A percentile compares a stretch with the other conserved stretches of the same genome.
phyloP scores from a whole-genome alignment of 768 basidiomycete species.

The Xerocomellus amylosporus region DNA sequence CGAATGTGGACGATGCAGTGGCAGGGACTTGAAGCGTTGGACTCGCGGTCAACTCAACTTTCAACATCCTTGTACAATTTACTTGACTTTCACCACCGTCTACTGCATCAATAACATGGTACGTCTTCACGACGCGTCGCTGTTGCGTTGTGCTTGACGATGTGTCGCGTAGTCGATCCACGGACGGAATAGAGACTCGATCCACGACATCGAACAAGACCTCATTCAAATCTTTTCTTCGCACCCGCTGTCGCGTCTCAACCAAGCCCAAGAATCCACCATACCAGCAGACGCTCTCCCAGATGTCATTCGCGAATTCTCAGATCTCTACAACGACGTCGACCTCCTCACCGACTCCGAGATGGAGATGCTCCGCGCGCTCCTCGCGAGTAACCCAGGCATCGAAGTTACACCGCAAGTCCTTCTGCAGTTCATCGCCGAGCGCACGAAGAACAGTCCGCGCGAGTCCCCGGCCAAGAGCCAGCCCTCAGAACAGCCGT shows the following conservation, averaged over 20 bases:
- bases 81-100: background rate
- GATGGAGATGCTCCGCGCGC: conserved; percentile 52
- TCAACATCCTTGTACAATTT: conserved; percentile 8
- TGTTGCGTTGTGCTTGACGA: conserved; percentile 1
- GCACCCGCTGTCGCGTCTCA: conserved; percentile 58
- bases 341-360: conserved; percentile 68
- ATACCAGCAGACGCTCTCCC: conserved; percentile 72
- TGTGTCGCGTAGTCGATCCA: conserved; percentile 28
- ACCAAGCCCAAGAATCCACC: conserved; percentile 57
- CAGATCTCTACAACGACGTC: conserved; percentile 53
- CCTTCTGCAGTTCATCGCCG: conserved; percentile 62
- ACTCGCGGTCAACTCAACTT: conserved; percentile 3
- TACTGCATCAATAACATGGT: conserved; percentile 23
- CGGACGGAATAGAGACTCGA: conserved; percentile 67
- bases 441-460: conserved; percentile 45
- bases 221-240: conserved; percentile 64
- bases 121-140: conserved; percentile 15
- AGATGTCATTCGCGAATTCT: conserved; percentile 65
- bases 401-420: conserved; percentile 68
- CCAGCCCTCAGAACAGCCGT: conserved; percentile 9
- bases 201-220: conserved; percentile 67
- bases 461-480: conserved; percentile 27
- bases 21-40: background rate
- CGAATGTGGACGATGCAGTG: background rate
- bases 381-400: conserved; percentile 58